phyloP scores from a whole-genome alignment of 208 protist genomes.

The Trypanosoma boissoni region DNA sequence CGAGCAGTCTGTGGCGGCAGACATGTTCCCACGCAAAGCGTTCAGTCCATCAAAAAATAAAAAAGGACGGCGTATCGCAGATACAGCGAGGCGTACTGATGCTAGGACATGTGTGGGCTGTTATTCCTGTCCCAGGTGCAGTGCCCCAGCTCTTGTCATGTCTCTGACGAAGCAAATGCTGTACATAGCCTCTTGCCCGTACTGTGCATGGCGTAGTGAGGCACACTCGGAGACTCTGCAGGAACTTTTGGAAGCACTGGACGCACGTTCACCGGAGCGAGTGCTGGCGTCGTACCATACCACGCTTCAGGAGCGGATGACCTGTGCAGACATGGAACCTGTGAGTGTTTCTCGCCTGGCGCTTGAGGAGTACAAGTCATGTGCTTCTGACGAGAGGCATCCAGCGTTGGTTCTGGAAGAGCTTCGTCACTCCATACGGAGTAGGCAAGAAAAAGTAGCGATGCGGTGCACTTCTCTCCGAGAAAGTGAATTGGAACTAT shows the following conservation, averaged over 20 bases:
- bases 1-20: slow-evolving; percentile 12
- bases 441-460: background rate
- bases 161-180: slow-evolving; percentile 20
- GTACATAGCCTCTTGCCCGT: slow-evolving; percentile 42
- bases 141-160: slow-evolving; percentile 14
- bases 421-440: slow-evolving; percentile 18
- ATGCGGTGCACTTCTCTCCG: background rate
- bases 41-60: background rate
- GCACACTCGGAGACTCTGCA: background rate
- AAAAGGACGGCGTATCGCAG: background rate
- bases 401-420: slow-evolving; percentile 35
- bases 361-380: slow-evolving; percentile 1
- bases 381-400: slow-evolving; percentile 9
- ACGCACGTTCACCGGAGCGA: background rate
- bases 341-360: slow-evolving; percentile 16
- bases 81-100: background rate
- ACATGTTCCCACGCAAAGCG: background rate
- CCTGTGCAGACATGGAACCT: background rate
- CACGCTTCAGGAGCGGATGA: background rate
- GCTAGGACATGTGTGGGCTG: slow-evolving; percentile 34
- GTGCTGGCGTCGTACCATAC: background rate
- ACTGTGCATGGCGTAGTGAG: slow-evolving; percentile 48
- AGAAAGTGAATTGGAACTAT: background rate
- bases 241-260: slow-evolving; percentile 7
- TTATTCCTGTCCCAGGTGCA: slow-evolving; percentile 56